Evolutionary conservation across 768 basidiomycete genomes (phyloP).

Genomic region (Boletus speciosus): DNA sequence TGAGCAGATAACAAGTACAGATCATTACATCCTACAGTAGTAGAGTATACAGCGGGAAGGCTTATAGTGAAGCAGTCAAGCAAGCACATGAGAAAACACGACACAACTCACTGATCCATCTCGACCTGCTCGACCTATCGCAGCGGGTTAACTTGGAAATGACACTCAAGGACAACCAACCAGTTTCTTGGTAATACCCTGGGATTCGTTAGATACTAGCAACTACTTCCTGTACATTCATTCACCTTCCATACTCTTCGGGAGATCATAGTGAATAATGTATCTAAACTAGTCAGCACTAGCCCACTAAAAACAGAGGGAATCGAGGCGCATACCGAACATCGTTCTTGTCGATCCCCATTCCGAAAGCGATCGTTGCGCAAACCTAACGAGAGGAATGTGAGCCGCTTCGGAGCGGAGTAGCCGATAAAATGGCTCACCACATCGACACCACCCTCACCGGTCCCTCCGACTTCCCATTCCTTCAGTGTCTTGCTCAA

Average conservation of each 20-base stretch:
- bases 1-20: background rate
- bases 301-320: background rate
- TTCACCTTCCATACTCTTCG: slow-evolving; percentile 79
- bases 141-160: slow-evolving; percentile 2
- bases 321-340: slow-evolving; percentile 46
- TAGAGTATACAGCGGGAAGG: slow-evolving; percentile 79
- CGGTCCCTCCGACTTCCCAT: slow-evolving; percentile 55
- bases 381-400: slow-evolving; percentile 48
- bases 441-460: slow-evolving; percentile 56
- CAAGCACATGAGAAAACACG: background rate
- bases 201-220: background rate
- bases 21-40: slow-evolving; percentile 53
- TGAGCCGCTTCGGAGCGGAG: background rate
- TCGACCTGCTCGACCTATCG: slow-evolving; percentile 70
- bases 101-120: slow-evolving; percentile 59
- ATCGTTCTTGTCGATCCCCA: slow-evolving; percentile 82
- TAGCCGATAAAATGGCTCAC: slow-evolving; percentile 36
- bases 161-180: slow-evolving; percentile 32
- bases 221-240: background rate
- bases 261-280: slow-evolving; percentile 78
- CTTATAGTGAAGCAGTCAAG: slow-evolving; percentile 33
- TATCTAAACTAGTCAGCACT: slow-evolving; percentile 41
- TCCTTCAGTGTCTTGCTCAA: slow-evolving; percentile 55
- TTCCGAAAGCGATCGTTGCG: slow-evolving; percentile 81
- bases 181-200: slow-evolving; percentile 90